Evolutionary conservation across 1,284 basidiomycete species (phyloP).

Genomic region (Boletus mariae): DNA sequence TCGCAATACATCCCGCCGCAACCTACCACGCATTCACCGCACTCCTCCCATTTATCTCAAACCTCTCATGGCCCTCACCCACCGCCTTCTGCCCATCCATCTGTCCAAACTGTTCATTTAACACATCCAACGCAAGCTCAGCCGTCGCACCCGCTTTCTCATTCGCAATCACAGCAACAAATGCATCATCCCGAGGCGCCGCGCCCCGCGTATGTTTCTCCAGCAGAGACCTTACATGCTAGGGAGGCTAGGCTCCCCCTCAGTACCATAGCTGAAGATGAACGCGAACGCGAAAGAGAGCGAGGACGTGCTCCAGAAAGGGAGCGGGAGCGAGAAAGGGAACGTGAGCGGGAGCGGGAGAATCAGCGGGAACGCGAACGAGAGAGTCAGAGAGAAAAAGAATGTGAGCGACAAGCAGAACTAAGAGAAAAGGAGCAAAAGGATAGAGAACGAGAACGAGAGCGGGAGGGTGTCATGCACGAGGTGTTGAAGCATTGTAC

Average conservation of each 20-base stretch:
- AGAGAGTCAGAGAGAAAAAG: constrained; percentile 24
- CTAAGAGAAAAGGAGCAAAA: constrained; percentile 22
- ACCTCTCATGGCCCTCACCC: constrained; percentile 15
- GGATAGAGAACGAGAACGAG: constrained; percentile 23
- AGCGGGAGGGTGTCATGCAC: constrained; percentile 28
- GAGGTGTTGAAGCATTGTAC: constrained; percentile 63
- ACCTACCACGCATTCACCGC: constrained; percentile 17
- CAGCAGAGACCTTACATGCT: constrained; percentile 28
- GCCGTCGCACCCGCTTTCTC: constrained; percentile 19
- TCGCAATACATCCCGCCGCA: constrained; percentile 24
- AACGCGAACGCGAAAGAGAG: constrained; percentile 22
- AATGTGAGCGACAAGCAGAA: constrained; percentile 23
- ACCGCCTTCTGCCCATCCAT: constrained; percentile 10
- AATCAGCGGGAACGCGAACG: constrained; percentile 25
- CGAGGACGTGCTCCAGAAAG: constrained; percentile 23
- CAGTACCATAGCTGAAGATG: constrained; percentile 11
- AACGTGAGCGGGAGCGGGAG: constrained; percentile 33
- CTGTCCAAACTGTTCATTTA: constrained; percentile 16
- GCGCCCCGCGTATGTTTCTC: constrained; percentile 28
- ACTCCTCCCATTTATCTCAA: constrained; percentile 20
- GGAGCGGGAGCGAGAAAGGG: constrained; percentile 24
- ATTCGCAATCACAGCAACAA: constrained; percentile 26
- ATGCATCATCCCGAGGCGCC: constrained; percentile 26
- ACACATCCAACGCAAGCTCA: constrained; percentile 19
- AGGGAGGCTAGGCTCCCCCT: constrained; percentile 22